phyloP scores from a whole-genome alignment of 1,284 basidiomycete species.

The Cryptococcus floricola region DNA sequence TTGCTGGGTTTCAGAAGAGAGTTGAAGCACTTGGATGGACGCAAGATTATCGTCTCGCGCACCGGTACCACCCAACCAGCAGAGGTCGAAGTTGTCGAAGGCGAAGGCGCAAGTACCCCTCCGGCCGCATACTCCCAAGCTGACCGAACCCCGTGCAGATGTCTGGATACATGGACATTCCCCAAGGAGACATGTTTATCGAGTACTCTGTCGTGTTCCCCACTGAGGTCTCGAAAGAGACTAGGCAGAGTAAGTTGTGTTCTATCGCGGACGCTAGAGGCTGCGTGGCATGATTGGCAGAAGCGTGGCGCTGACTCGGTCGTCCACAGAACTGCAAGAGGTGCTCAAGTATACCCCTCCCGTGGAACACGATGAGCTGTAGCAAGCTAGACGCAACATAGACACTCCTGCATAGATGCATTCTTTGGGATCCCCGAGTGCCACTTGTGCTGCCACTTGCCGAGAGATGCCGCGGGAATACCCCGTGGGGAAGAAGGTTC shows the following conservation, averaged over 20 bases:
- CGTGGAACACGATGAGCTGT: slow-evolving; percentile 13
- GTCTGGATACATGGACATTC: slow-evolving; percentile 64
- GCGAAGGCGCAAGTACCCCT: slow-evolving; percentile 60
- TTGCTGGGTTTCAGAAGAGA: slow-evolving; percentile 58
- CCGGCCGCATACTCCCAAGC: neutral
- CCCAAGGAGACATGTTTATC: slow-evolving; percentile 77
- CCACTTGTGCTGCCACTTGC: neutral
- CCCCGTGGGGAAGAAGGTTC: no score
- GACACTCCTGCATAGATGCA: neutral
- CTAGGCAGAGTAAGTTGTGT: slow-evolving; percentile 59
- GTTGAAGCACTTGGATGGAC: slow-evolving; percentile 84
- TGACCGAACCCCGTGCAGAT: slow-evolving; percentile 50
- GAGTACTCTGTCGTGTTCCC: slow-evolving; percentile 89
- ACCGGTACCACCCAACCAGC: slow-evolving; percentile 85
- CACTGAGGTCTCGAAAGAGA: slow-evolving; percentile 60
- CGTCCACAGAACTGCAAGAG: slow-evolving; percentile 10
- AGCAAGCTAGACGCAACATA: neutral
- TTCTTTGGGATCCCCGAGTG: no score
- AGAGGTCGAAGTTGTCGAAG: slow-evolving; percentile 79
- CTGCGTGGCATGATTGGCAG: no score
- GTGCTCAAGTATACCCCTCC: slow-evolving; percentile 10
- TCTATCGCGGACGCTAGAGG: no score
- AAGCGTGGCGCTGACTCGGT: neutral
- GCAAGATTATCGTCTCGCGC: slow-evolving; percentile 66
- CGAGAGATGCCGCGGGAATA: neutral